Evolutionary conservation across 2,329 filamentous ascomycete genomes (phyloP).

Genomic region (Calonectria multiphialidica): DNA sequence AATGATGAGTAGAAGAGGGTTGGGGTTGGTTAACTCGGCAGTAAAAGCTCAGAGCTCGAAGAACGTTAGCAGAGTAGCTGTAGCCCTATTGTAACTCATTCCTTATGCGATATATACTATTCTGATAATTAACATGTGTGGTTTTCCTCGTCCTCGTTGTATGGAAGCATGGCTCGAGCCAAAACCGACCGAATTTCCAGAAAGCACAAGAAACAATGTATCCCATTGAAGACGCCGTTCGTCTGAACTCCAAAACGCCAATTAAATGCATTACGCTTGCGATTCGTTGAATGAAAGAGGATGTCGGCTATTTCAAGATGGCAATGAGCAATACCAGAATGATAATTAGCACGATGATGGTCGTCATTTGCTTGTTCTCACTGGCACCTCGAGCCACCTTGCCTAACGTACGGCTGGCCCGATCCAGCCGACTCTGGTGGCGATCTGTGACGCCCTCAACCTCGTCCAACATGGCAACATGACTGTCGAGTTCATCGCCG

Average conservation of each 20-base stretch:
- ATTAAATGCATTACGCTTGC: slow-evolving; percentile 33
- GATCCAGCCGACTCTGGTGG: slow-evolving; percentile 80
- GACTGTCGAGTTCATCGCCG: slow-evolving; percentile 92
- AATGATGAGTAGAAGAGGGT: neutral
- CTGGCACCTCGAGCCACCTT: slow-evolving; percentile 79
- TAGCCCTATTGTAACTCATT: neutral
- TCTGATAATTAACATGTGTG: neutral
- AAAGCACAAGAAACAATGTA: slow-evolving; percentile 4
- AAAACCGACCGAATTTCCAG: neutral
- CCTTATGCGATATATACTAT: slow-evolving; percentile 14
- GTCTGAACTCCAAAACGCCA: slow-evolving; percentile 34
- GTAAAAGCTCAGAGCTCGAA: neutral
- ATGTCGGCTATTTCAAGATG: slow-evolving; percentile 74
- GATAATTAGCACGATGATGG: slow-evolving; percentile 85
- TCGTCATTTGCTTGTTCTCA: slow-evolving; percentile 89
- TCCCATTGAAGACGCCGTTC: slow-evolving; percentile 6
- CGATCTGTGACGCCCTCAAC: slow-evolving; percentile 86
- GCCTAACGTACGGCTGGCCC: slow-evolving; percentile 79
- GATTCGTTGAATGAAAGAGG: slow-evolving; percentile 18
- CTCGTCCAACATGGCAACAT: slow-evolving; percentile 90
- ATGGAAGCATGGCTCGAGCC: neutral
- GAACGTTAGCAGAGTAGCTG: neutral
- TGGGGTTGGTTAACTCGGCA: neutral
- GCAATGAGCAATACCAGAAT: slow-evolving; percentile 86
- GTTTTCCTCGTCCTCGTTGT: neutral